Percentiles rank a stretch among this genome's conserved stretches.
These are phyloP conservation scores for Fusarium tupiense DNA, from an alignment of 2,329 filamentous ascomycete genomes.

Conservation along the genomic window DNA sequence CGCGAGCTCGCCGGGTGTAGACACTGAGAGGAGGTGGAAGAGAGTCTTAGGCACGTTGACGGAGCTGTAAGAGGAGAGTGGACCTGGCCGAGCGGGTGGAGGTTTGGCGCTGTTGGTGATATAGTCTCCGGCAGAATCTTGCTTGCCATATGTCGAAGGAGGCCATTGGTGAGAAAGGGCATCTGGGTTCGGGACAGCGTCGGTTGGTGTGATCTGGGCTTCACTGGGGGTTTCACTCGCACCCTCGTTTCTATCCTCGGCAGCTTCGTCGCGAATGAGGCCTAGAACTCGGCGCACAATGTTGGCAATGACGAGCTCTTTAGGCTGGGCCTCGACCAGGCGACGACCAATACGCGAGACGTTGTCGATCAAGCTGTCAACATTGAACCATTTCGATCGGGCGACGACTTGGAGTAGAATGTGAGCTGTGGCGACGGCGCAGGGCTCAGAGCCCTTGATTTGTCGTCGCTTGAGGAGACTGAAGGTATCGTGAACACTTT, in stretches of 20 bases:
- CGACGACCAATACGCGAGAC: slow-evolving; percentile 82
- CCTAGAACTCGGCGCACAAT: slow-evolving; percentile 91
- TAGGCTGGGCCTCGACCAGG: slow-evolving; percentile 84
- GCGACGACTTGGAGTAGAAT: slow-evolving; percentile 89
- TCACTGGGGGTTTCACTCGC: slow-evolving; percentile 69
- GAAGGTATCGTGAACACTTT: slow-evolving; percentile 16
- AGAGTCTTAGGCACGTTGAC: slow-evolving; percentile 79
- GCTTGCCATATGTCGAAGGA: slow-evolving; percentile 48
- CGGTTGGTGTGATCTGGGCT: slow-evolving; percentile 50
- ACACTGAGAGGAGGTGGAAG: slow-evolving; percentile 86
- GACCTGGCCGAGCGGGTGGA: slow-evolving; percentile 63
- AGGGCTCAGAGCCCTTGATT: slow-evolving; percentile 86
- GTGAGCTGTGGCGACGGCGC: slow-evolving; percentile 90
- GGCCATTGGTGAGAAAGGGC: slow-evolving; percentile 43
- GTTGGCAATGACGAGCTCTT: slow-evolving; percentile 93
- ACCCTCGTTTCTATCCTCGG: slow-evolving; percentile 77
- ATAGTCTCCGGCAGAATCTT: slow-evolving; percentile 47
- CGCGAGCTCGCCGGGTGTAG: slow-evolving; percentile 58
- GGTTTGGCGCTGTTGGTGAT: slow-evolving; percentile 43
- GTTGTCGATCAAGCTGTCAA: slow-evolving; percentile 80
- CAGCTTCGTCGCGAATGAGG: slow-evolving; percentile 89
- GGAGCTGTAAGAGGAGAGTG: slow-evolving; percentile 70
- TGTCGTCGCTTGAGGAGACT: slow-evolving; percentile 91
- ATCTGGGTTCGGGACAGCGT: slow-evolving; percentile 48
- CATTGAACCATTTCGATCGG: slow-evolving; percentile 79